Conservation (phyloP, 345 rosid species). For the Eucalyptus curtisii region DNA sequence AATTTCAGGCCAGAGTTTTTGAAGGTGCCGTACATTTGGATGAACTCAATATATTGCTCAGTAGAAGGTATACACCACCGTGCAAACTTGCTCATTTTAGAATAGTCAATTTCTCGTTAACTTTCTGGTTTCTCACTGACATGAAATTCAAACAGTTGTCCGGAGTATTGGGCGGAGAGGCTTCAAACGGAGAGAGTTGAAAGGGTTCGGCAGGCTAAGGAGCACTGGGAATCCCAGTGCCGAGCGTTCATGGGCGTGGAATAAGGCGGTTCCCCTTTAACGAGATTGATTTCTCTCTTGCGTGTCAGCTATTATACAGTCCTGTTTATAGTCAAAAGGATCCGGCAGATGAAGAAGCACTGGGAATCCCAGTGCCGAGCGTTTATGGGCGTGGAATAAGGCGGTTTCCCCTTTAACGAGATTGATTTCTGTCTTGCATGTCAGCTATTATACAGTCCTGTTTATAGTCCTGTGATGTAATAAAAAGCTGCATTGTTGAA, state of each 20-base stretch:
- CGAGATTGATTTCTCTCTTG: background rate
- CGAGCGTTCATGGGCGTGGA: slow-evolving; percentile 57
- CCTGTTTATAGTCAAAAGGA: background rate
- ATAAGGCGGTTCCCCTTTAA: background rate
- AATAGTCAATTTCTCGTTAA: background rate
- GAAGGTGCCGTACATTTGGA: slow-evolving; percentile 74
- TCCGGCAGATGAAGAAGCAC: slow-evolving; percentile 62
- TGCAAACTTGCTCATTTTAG: background rate
- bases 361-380: slow-evolving; percentile 77
- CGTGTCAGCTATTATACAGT: background rate
- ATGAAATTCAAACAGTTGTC: slow-evolving; percentile 29
- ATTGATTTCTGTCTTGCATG: background rate
- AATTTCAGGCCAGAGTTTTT: slow-evolving; percentile 43
- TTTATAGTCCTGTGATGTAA: background rate
- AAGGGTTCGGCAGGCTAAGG: slow-evolving; percentile 64
- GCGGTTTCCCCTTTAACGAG: background rate
- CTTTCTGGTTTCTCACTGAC: background rate
- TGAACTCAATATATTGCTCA: slow-evolving; percentile 55
- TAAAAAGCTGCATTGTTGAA: background rate
- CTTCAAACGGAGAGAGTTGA: slow-evolving; percentile 55
- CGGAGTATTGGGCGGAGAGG: slow-evolving; percentile 62
- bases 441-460: background rate
- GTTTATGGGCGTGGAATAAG: slow-evolving; percentile 39
- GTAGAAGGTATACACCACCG: slow-evolving; percentile 37
- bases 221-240: slow-evolving; percentile 83